Evolutionary conservation across 257 asterid species (phyloP).

Genomic region (Solanum chaucha): DNA sequence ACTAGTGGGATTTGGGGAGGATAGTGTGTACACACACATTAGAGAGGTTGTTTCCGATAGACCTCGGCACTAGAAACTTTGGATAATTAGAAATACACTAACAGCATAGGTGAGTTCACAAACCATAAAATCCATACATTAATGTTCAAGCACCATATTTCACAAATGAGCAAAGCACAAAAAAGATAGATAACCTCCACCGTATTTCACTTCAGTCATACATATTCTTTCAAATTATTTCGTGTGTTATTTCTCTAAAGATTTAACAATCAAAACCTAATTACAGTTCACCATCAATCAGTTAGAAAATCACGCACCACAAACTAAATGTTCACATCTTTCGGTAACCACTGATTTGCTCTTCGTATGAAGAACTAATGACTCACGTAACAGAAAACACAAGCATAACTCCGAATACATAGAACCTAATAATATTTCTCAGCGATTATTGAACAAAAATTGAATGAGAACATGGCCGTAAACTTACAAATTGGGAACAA

Average conservation of each 20-base stretch:
- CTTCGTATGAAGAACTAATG: neutral
- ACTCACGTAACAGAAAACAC: neutral
- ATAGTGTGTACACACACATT: neutral
- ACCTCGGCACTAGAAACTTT: neutral
- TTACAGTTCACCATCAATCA: neutral
- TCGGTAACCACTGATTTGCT: neutral
- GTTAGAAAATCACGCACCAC: neutral
- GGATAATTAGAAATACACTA: neutral
- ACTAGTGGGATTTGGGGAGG: neutral
- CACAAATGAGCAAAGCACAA: neutral
- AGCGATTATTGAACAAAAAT: neutral
- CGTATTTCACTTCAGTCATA: neutral
- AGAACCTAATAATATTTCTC: neutral
- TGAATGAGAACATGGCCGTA: neutral
- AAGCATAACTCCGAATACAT: neutral
- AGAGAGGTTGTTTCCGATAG: neutral
- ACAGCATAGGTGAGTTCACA: neutral
- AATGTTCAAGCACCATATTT: neutral
- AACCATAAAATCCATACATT: neutral
- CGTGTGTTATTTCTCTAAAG: neutral
- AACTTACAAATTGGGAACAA: neutral
- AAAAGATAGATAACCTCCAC: neutral
- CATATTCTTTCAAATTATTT: neutral
- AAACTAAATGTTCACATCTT: neutral
- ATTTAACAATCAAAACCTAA: neutral